Percentiles rank a stretch among this genome's conserved stretches.
Conservation (phyloP, 768 basidiomycete genomes). For the Multifurca ochricompacta region DNA sequence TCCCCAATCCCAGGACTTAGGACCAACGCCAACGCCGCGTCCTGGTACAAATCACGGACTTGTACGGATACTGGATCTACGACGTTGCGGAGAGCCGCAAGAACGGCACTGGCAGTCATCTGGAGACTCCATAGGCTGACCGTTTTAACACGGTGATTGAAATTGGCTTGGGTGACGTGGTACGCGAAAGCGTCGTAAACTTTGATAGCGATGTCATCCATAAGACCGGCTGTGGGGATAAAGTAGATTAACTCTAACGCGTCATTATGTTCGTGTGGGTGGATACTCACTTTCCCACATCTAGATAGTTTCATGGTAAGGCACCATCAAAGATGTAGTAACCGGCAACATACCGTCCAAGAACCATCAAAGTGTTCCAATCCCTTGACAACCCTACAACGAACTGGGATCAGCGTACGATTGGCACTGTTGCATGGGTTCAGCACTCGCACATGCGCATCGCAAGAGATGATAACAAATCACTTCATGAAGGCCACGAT, state of each 20-base stretch:
- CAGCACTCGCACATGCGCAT: neutral
- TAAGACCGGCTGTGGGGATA: conserved; percentile 64
- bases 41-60: conserved; percentile 27
- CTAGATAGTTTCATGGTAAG: conserved; percentile 32
- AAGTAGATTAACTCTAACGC: conserved; percentile 9
- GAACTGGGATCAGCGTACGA: conserved; percentile 89
- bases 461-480: neutral
- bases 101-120: conserved; percentile 82
- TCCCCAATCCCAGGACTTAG: neutral
- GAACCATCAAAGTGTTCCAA: conserved; percentile 88
- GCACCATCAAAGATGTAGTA: conserved; percentile 7
- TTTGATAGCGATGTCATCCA: conserved; percentile 85
- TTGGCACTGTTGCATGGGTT: conserved; percentile 56
- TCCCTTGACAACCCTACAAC: conserved; percentile 79
- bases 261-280: neutral
- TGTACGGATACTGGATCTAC: conserved; percentile 54
- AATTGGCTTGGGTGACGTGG: conserved; percentile 87
- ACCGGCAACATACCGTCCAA: conserved; percentile 69
- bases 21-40: neutral
- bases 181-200: conserved; percentile 90
- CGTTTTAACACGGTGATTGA: conserved; percentile 81
- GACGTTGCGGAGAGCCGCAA: conserved; percentile 67
- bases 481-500: conserved; percentile 99
- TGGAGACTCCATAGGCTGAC: conserved; percentile 94
- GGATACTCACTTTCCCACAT: conserved; percentile 84